Percentiles rank a stretch among this genome's conserved stretches.
phyloP scores from a whole-genome alignment of 1,139 yeast genomes.

The Pichia sp. region DNA sequence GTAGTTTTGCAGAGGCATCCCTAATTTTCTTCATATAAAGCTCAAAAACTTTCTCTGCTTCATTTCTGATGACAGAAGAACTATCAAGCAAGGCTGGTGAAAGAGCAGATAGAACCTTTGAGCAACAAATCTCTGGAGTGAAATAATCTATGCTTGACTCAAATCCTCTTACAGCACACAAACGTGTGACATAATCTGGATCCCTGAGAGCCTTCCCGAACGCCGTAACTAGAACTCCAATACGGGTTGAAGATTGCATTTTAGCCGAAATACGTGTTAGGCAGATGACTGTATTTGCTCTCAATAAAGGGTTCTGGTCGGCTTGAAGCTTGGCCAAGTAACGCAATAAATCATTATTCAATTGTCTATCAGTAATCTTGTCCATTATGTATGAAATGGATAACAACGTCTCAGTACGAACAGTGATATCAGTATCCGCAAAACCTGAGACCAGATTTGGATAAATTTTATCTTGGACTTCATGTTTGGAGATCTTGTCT shows the following conservation, averaged over 20 bases:
- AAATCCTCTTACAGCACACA: conserved; percentile 76
- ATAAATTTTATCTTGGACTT: conserved; percentile 67
- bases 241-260: conserved; percentile 55
- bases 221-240: conserved; percentile 81
- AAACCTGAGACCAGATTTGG: conserved; percentile 70
- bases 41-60: conserved; percentile 66
- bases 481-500: conserved; percentile 49
- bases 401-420: conserved; percentile 77
- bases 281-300: conserved; percentile 80
- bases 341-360: conserved; percentile 80
- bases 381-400: conserved; percentile 62
- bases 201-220: conserved; percentile 80
- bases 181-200: conserved; percentile 68
- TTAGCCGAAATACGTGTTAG: conserved; percentile 65
- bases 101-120: conserved; percentile 77
- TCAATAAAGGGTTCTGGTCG: conserved; percentile 76
- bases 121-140: conserved; percentile 71
- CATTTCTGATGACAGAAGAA: conserved; percentile 62
- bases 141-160: conserved; percentile 61
- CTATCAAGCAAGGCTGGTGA: conserved; percentile 80
- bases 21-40: conserved; percentile 62
- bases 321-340: conserved; percentile 82
- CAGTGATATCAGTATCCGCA: conserved; percentile 74
- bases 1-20: conserved; percentile 52
- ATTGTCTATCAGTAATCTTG: conserved; percentile 70